Evolutionary conservation across 2,329 filamentous ascomycete genomes (phyloP), one percentile per base, ranked within the genome.

Genomic region (Sclerotinia spermophila): DNA sequence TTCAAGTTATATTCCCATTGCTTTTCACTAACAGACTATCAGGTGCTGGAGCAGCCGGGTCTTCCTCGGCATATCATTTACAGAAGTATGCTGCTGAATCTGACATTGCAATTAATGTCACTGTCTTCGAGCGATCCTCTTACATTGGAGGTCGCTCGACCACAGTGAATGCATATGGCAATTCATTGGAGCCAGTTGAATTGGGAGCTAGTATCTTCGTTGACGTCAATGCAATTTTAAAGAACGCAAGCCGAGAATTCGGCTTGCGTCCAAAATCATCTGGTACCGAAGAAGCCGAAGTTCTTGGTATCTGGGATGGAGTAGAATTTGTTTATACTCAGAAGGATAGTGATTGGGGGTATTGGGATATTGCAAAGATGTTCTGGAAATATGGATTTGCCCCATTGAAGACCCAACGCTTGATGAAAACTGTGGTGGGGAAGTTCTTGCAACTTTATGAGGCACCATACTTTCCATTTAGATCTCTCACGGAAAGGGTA

Each of bases 151-250:
- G 96, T 13, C 92, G 96, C 38, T 92, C 92, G 11, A 92, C 94
- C 42, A 98, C 94, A 0, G 91, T 97, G 27, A 84, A 94, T 77
- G 90, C 89, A 2, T 95, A 91, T 79, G 86, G 87, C 73, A 85
- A 95, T 75, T 83, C 89, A 2, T 74, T 82, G 0, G 83, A 89
- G 53, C 91, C 91, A 1, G 86, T 97, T 48, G 96, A 99, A 80
- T 84, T 98, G 1, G 96, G 96, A 24, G 96, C 92, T 17, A 95
- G 91, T 72, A 97, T 98, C 76, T 99, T 98, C 79, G 92, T 98
- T 59, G 80, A 90, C 64, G 87, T 91, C 58, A 99, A 98, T 78
- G 84, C 89, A 53, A 97, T 97, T 76, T 86, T 99, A 53, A 87
- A 90, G 76, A 89, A 92, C 69, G 91, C 94, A 0, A 89, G 87